These are phyloP conservation scores for Zelopaecilomyces penicillatus DNA, from an alignment of 2,329 filamentous ascomycete genomes.

Conservation along the genomic window DNA sequence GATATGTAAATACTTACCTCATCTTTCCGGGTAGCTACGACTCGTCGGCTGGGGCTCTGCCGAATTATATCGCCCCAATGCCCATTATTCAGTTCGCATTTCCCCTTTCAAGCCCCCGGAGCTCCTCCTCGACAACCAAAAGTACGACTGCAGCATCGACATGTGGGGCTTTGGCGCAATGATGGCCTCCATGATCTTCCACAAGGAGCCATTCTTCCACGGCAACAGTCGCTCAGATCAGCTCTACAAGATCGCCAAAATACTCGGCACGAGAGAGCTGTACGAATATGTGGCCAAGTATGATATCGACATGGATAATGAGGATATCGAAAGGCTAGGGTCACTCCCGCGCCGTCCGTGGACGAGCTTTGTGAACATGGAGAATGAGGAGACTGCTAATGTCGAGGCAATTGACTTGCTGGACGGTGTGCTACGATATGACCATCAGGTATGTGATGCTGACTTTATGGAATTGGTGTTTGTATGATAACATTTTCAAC, in stretches of 20 bases:
- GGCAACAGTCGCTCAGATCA: slow-evolving; percentile 96
- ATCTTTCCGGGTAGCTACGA: slow-evolving; percentile 52
- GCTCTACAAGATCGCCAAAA: slow-evolving; percentile 96
- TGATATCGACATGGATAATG: slow-evolving; percentile 90
- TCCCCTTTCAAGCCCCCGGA: slow-evolving; percentile 97
- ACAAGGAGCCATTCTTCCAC: slow-evolving; percentile 97
- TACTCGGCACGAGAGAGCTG: slow-evolving; percentile 87
- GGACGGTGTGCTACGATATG: slow-evolving; percentile 88
- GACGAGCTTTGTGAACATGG: slow-evolving; percentile 86
- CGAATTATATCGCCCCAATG: slow-evolving; percentile 95
- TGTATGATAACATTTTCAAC: background rate
- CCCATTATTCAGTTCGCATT: slow-evolving; percentile 94
- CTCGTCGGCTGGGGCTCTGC: slow-evolving; percentile 97
- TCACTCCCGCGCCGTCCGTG: slow-evolving; percentile 67
- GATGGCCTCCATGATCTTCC: slow-evolving; percentile 99
- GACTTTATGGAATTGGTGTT: background rate
- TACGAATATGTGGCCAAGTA: slow-evolving; percentile 98
- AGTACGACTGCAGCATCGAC: slow-evolving; percentile 96
- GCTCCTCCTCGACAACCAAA: slow-evolving; percentile 90
- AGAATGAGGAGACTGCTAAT: slow-evolving; percentile 91
- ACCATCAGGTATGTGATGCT: slow-evolving; percentile 63
- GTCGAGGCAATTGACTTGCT: slow-evolving; percentile 95
- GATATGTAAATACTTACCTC: background rate
- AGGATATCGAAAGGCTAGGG: slow-evolving; percentile 51
- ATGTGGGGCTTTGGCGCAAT: slow-evolving; percentile 98